phyloP scores from a whole-genome alignment of 1,284 basidiomycete genomes.

The Marasmius oreades region DNA sequence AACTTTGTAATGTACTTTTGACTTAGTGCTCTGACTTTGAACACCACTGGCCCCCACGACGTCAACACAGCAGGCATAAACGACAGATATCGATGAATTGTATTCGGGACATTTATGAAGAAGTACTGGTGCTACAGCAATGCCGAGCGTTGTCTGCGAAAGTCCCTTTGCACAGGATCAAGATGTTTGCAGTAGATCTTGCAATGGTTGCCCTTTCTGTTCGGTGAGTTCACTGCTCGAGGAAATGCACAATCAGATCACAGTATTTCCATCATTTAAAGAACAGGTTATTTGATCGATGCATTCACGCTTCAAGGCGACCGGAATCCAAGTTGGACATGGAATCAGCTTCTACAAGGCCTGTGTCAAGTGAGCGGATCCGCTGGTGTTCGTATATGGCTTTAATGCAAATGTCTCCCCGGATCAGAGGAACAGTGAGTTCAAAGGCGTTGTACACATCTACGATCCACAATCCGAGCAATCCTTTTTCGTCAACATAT shows the following conservation, averaged over 20 bases:
- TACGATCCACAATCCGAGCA: slow-evolving; percentile 40
- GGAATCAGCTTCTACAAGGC: slow-evolving; percentile 20
- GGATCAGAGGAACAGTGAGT: slow-evolving; percentile 23
- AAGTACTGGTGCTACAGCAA: not conserved
- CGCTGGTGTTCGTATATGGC: not conserved
- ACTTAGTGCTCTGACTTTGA: too few species aligned
- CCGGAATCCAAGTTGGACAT: slow-evolving; percentile 19
- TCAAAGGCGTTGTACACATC: slow-evolving; percentile 34
- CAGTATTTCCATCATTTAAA: slow-evolving; percentile 16
- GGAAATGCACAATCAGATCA: too few species aligned
- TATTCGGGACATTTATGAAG: not conserved
- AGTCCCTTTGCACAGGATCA: slow-evolving; percentile 9
- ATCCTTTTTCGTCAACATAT: slow-evolving; percentile 40
- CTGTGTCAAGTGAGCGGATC: slow-evolving; percentile 28
- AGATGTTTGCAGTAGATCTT: slow-evolving; percentile 20
- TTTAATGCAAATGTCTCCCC: not conserved
- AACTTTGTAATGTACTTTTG: too few species aligned
- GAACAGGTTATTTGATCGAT: slow-evolving; percentile 41
- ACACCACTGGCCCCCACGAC: too few species aligned
- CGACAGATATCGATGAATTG: not conserved
- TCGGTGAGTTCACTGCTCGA: slow-evolving; percentile 9
- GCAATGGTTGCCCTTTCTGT: slow-evolving; percentile 19
- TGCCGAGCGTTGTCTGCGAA: slow-evolving; percentile 2
- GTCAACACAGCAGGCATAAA: not conserved
- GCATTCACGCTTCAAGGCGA: slow-evolving; percentile 26